phyloP scores from a whole-genome alignment of 257 asterid genomes.

The Solanum verrucosum region DNA sequence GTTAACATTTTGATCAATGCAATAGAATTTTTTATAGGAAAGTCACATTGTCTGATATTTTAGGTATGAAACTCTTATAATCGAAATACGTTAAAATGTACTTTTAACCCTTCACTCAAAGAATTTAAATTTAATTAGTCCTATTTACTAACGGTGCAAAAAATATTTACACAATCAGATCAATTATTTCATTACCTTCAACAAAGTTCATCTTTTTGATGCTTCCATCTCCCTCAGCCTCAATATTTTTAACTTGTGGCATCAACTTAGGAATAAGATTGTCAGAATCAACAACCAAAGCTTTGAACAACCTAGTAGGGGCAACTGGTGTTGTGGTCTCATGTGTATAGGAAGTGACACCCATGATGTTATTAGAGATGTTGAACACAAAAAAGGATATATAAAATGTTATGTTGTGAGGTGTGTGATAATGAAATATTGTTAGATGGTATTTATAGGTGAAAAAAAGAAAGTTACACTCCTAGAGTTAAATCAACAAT shows the following conservation, averaged over 20 bases:
- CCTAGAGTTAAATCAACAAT: not conserved
- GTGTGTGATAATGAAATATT: not conserved
- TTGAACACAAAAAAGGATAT: not conserved
- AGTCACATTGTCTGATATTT: not conserved
- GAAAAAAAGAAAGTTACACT: not conserved
- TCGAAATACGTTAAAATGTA: not conserved
- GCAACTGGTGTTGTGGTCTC: slow-evolving; percentile 19
- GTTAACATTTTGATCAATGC: not conserved
- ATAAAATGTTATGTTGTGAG: not conserved
- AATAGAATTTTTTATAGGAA: not conserved
- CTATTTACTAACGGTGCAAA: accelerated
- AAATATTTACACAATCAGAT: not conserved
- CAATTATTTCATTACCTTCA: slow-evolving; percentile 7
- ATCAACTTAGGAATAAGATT: slow-evolving; percentile 21
- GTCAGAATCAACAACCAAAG: slow-evolving; percentile 19
- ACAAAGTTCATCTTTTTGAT: slow-evolving; percentile 15
- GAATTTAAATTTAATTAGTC: too few relatives aligned
- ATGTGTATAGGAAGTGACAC: slow-evolving; percentile 1
- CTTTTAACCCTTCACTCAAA: too few relatives aligned
- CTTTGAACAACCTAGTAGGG: slow-evolving; percentile 25
- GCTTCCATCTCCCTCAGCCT: slow-evolving; percentile 27
- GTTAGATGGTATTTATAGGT: not conserved
- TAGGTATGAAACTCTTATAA: not conserved
- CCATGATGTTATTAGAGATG: slow-evolving; percentile 2
- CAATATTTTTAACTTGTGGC: slow-evolving; percentile 24